Conservation (phyloP, 306 rosid genomes). For the Geum urbanum region DNA sequence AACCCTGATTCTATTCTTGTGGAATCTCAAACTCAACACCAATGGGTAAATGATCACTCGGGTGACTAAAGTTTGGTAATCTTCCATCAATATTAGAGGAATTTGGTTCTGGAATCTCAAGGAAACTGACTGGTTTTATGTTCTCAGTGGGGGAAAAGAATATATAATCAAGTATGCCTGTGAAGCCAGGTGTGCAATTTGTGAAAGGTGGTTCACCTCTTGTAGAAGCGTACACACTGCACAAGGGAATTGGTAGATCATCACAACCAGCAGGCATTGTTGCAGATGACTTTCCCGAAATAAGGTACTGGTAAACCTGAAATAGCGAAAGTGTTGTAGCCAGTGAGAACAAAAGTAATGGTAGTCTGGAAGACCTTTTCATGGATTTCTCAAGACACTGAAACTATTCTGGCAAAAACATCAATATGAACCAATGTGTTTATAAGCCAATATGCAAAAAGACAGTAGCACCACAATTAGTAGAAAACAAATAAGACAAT, state of each 20-base stretch:
- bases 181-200: constrained; percentile 88
- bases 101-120: constrained; percentile 65
- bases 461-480: not conserved
- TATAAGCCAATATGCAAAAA: constrained; percentile 7
- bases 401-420: not conserved
- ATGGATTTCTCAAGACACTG: not conserved
- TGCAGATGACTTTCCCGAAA: constrained; percentile 50
- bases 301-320: constrained; percentile 74
- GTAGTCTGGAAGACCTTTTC: not conserved
- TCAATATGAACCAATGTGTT: constrained; percentile 4
- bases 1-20: constrained; percentile 21
- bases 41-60: constrained; percentile 92
- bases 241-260: constrained; percentile 57
- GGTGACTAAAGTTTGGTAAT: constrained; percentile 66
- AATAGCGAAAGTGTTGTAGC: constrained; percentile 23
- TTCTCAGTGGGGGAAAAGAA: constrained; percentile 52
- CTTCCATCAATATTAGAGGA: constrained; percentile 69
- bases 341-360: not conserved
- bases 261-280: constrained; percentile 33
- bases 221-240: constrained; percentile 57
- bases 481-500: not conserved
- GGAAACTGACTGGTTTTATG: constrained; percentile 65
- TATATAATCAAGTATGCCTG: constrained; percentile 77
- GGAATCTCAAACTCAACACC: constrained; percentile 72
- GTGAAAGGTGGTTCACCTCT: constrained; percentile 89